Evolutionary conservation across 495 filamentous ascomycete species (phyloP), one percentile per base, ranked within the genome.

Genomic region (Annulohypoxylon moriforme): DNA sequence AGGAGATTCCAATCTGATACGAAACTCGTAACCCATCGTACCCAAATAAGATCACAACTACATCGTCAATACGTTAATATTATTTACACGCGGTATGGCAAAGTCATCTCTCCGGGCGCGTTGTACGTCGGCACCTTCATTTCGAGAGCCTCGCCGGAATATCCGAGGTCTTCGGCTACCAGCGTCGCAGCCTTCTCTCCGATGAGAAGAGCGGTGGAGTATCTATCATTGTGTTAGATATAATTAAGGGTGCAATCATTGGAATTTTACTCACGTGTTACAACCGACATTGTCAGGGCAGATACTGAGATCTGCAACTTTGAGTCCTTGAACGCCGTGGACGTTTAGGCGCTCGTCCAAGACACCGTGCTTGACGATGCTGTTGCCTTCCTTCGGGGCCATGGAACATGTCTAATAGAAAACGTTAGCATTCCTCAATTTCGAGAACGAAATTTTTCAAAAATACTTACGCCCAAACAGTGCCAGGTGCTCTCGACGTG

Each of bases 401-500:
- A 96, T 96, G 63, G 89, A 91, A 82, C 91, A 93, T 0, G 92
- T 93, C 73, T 91, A 83, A 2, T 84, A 81, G 14, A 71, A 80
- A 67, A 67, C 64, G 38, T 67, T 11, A 55, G 64, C 33, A 69
- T 65, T 36, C 36, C 9, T 44, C 22, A 8, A 42, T 24, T 13
- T 46, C 14, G n/a, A 22, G 27, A 38, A 25, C n/a, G 7, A 14
- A 38, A 2, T 52, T 11, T 11, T 49, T 55, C 63, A 29, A 25
- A 69, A 53, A 60, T 60, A 75, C 82, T 78, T 80, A 84, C 82
- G 3, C 85, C 85, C 16, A 88, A 76, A 66, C 81, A 82, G 79
- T 94, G 92, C 92, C 93, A 94, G 20, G 91, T 94, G 20, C 89
- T 93, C 81, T 92, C 91, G 59, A 92, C 90, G 68, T 93, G 89